phyloP scores from a whole-genome alignment of 1,139 yeast genomes.

The Zhuliangozyma blackwelliae region DNA sequence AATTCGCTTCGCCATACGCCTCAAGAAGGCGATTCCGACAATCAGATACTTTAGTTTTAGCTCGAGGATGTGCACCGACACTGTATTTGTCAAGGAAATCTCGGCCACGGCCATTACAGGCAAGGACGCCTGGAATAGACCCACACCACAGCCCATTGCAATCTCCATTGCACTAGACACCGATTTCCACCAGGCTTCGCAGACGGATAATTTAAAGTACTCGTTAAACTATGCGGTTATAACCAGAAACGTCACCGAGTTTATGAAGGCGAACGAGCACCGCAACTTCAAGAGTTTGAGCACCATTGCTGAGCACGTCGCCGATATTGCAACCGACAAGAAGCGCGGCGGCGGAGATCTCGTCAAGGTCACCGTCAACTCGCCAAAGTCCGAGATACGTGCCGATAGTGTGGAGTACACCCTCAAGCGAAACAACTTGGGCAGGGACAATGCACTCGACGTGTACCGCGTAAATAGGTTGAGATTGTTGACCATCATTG shows the following conservation, averaged over 20 bases:
- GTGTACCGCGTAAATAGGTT: conserved; percentile 47
- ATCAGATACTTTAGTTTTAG: conserved; percentile 12
- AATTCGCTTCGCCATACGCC: conserved; percentile 6
- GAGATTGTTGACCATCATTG: conserved; percentile 70
- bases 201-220: conserved; percentile 71
- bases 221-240: conserved; percentile 87
- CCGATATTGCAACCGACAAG: conserved; percentile 45
- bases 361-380: conserved; percentile 41
- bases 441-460: conserved; percentile 12
- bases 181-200: conserved; percentile 66
- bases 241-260: conserved; percentile 56
- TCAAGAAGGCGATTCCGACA: conserved; percentile 20
- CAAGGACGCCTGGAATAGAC: conserved; percentile 71
- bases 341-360: conserved; percentile 50
- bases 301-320: conserved; percentile 53
- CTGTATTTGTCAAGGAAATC: conserved; percentile 55
- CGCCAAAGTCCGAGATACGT: conserved; percentile 53
- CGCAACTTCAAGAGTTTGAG: conserved; percentile 49
- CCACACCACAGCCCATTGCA: conserved; percentile 64
- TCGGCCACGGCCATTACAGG: conserved; percentile 66
- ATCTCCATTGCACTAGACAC: conserved; percentile 61
- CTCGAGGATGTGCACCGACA: conserved; percentile 35
- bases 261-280: conserved; percentile 42
- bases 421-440: conserved; percentile 22
- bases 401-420: conserved; percentile 47